Percentiles rank a stretch among this genome's conserved stretches.
phyloP scores from a whole-genome alignment of 176 grass and related monocot genomes.

The Alloteropsis semialata region DNA sequence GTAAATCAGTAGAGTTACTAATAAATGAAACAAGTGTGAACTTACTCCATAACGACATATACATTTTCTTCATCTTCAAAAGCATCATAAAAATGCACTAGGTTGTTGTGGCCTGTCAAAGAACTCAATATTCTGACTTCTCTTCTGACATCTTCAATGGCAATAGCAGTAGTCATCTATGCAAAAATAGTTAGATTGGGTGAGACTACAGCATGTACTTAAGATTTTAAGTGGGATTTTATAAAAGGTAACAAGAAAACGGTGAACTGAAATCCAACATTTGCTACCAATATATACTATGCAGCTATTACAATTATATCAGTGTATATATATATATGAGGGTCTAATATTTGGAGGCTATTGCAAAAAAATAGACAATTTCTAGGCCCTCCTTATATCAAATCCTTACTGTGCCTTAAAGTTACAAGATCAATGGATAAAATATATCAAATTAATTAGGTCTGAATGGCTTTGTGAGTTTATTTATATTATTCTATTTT shows the following conservation, averaged over 20 bases:
- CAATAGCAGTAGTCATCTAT: conserved; percentile 94
- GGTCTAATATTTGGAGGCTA: not conserved
- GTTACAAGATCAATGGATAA: not conserved
- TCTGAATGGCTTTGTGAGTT: not conserved
- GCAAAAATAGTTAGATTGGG: conserved; percentile 22
- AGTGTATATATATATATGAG: not conserved
- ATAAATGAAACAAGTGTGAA: conserved; percentile 27
- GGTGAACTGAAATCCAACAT: not conserved
- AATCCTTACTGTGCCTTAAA: not conserved
- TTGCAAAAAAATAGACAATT: not conserved
- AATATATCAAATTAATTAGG: not conserved
- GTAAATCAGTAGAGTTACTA: conserved; percentile 4
- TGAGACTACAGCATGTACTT: conserved; percentile 7
- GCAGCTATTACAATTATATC: not conserved
- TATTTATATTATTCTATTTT: not conserved
- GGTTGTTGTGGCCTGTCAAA: conserved; percentile 70
- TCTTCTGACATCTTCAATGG: conserved; percentile 91
- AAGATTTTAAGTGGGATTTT: conserved; percentile 1
- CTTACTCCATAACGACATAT: conserved; percentile 98
- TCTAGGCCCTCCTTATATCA: not conserved
- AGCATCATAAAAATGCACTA: conserved; percentile 85
- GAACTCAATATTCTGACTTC: conserved; percentile 87
- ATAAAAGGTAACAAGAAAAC: conserved; percentile 1
- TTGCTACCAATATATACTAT: conserved; percentile 2
- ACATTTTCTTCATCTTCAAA: conserved; percentile 94